phyloP scores from a whole-genome alignment of 495 filamentous ascomycete species.

The Parmelia sp. region DNA sequence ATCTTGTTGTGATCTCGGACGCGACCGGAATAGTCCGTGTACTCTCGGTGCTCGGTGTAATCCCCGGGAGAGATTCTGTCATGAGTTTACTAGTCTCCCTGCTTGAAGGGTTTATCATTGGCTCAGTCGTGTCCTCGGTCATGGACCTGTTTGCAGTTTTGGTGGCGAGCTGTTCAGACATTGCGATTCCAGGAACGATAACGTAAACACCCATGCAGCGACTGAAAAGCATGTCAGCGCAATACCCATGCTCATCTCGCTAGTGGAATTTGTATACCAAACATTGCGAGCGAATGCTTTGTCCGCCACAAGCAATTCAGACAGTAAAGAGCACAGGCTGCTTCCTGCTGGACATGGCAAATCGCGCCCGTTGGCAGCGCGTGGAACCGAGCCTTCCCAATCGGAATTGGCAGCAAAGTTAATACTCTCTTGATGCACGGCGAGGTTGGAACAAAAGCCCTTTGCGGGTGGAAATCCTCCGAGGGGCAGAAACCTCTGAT shows the following conservation, averaged over 20 bases:
- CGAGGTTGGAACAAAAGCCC: background rate
- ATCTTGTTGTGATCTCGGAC: background rate
- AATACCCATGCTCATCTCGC: background rate
- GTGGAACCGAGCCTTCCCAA: background rate
- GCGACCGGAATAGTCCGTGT: background rate
- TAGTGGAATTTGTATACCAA: background rate
- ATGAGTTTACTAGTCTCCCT: background rate
- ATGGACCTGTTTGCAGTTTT: background rate
- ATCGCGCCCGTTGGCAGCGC: background rate
- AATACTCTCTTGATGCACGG: background rate
- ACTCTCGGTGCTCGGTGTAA: background rate
- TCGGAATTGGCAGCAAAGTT: background rate
- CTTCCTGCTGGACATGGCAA: background rate
- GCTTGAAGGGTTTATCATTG: background rate
- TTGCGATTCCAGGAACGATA: background rate
- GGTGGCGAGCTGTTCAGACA: background rate
- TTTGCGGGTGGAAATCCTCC: background rate
- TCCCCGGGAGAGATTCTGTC: background rate
- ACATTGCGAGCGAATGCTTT: background rate
- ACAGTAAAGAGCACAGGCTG: background rate
- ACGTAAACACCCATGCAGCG: constrained; percentile 1
- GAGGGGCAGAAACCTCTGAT: background rate
- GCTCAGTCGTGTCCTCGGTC: background rate
- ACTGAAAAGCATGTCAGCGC: background rate
- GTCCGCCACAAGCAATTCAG: background rate